A percentile compares a stretch with the other conserved stretches of the same genome.
Conservation (phyloP, 441 rosid species). For the Erodium moschatum region DNA sequence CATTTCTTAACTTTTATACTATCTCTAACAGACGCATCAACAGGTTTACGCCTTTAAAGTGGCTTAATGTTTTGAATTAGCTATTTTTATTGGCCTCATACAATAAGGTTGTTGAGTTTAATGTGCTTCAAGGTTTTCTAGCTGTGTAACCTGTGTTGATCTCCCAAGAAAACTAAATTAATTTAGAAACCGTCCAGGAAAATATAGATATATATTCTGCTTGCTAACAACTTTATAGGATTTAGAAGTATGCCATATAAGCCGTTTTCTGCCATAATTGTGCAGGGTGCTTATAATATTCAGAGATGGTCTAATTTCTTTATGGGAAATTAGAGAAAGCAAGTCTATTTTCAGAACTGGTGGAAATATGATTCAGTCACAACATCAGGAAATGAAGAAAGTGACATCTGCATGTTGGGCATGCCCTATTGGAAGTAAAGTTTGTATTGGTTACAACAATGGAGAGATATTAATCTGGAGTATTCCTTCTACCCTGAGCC, state of each 20-base stretch:
- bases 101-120: not conserved
- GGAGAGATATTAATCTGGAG: conserved; percentile 77
- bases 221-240: not conserved
- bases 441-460: conserved; percentile 63
- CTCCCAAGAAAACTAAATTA: not conserved
- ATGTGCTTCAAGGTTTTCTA: not conserved
- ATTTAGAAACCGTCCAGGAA: not conserved
- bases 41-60: conserved; percentile 1
- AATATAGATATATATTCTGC: not conserved
- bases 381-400: conserved; percentile 55
- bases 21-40: not conserved
- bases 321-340: conserved; percentile 77
- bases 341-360: conserved; percentile 48
- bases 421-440: conserved; percentile 73
- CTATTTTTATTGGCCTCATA: not conserved
- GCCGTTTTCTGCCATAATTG: not conserved
- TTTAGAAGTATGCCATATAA: not conserved
- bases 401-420: conserved; percentile 83
- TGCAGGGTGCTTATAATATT: conserved; percentile 70
- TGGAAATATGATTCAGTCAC: conserved; percentile 42
- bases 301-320: conserved; percentile 49
- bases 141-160: not conserved
- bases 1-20: conserved; percentile 7
- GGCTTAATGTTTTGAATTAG: not conserved
- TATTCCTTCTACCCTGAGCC: conserved; percentile 35